Evolutionary conservation across 306 rosid species (phyloP), one percentile per base, ranked within the genome.

Genomic region (Lathyrus sativus): DNA sequence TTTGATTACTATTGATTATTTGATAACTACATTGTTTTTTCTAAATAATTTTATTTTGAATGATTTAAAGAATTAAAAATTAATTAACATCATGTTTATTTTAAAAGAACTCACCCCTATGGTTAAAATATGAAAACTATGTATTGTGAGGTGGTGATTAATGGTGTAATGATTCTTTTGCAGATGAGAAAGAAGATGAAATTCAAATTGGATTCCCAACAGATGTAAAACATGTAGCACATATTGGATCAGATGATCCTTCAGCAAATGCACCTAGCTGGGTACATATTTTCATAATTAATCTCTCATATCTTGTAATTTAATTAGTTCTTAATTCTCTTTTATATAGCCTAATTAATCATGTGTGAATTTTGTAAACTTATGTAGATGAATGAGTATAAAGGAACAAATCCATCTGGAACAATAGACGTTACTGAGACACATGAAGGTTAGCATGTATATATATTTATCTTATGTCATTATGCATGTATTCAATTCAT

Each of bases 201-300:
- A 80, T 91, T 70, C 87, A 87, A 82, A 91, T 91, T 84, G 97
- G 97, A 5, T 62, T 80, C 56, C 97, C 95, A 53, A 91, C 95
- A 38, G 97, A 91, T 68, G 97, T 67, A 75, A 82, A 79, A 24
- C 86, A 82, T 44, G 86, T 82, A 44, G 86, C 86, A 42, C 86
- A 82, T 9, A 82, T 82, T 68, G 84, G 86, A 57, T 75, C 76
- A 57, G 86, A 82, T 70, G 81, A 78, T 54, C 84, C 84, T 63
- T 57, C 77, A n/a, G 68, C 79, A 37, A 79, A 64, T 64, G 74
- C 83, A 28, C 81, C 84, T 7, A 78, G 44, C 79, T 82, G 86
- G 86, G 84, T 82, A 78, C 17, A 6, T 18, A 15, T 43, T 43
- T 6, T 68, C 29, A 9, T n/a, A n/a, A n/a, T 17, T 57, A 50